phyloP scores from a whole-genome alignment of 768 basidiomycete genomes.

The Hygrophorus pudorinus region DNA sequence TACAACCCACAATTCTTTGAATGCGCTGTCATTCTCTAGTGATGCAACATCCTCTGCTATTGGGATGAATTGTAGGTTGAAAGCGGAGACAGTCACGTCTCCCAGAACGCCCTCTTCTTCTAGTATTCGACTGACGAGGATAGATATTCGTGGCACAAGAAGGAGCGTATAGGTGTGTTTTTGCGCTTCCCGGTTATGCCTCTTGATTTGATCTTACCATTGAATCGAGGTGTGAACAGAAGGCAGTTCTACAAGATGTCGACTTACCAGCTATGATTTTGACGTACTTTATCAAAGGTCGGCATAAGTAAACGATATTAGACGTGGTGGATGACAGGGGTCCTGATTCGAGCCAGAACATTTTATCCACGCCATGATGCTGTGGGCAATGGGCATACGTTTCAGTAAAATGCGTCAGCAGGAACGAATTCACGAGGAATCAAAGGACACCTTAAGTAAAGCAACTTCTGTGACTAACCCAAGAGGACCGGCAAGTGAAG shows the following conservation, averaged over 20 bases:
- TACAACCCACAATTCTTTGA: conserved; percentile 89
- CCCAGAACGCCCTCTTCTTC: conserved; percentile 98
- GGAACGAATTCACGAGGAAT: conserved; percentile 1
- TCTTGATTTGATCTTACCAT: conserved; percentile 80
- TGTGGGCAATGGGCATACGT: conserved; percentile 22
- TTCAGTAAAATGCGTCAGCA: neutral
- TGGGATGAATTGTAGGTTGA: conserved; percentile 90
- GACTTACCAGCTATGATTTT: conserved; percentile 84
- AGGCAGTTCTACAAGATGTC: conserved; percentile 7
- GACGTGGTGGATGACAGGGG: conserved; percentile 73
- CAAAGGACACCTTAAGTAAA: conserved; percentile 62
- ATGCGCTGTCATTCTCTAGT: conserved; percentile 75
- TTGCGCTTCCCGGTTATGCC: conserved; percentile 57
- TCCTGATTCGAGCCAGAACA: conserved; percentile 97
- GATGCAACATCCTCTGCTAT: conserved; percentile 90
- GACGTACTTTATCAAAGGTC: conserved; percentile 76
- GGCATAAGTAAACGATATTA: conserved; percentile 88
- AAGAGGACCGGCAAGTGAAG: conserved; percentile 80
- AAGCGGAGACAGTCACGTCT: conserved; percentile 80
- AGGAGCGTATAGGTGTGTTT: conserved; percentile 82
- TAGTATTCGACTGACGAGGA: conserved; percentile 73
- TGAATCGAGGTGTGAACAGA: conserved; percentile 17
- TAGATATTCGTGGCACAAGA: conserved; percentile 81
- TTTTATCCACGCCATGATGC: conserved; percentile 99
- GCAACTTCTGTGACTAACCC: conserved; percentile 94